A percentile compares a stretch with the other conserved stretches of the same genome.
Evolutionary conservation across 2,329 filamentous ascomycete genomes (phyloP).

Genomic region (Diaporthe amygdali): DNA sequence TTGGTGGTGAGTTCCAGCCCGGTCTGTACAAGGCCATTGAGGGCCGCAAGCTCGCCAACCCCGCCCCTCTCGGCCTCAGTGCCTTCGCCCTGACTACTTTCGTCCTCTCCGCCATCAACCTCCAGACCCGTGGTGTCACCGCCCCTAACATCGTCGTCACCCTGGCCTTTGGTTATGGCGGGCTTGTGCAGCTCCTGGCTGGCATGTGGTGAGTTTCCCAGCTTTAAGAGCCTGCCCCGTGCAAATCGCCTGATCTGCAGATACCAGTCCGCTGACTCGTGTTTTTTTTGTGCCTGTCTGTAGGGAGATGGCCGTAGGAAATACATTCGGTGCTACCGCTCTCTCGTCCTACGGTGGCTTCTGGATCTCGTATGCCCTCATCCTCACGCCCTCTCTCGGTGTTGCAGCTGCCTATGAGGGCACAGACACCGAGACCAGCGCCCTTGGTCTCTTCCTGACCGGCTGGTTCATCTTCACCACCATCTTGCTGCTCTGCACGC

Average conservation of each 20-base stretch:
- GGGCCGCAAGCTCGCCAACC: conserved; percentile 79
- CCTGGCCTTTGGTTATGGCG: conserved; percentile 76
- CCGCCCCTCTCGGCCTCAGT: conserved; percentile 75
- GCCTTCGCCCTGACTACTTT: conserved; percentile 87
- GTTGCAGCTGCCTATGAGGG: conserved; percentile 50
- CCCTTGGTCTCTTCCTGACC: conserved; percentile 76
- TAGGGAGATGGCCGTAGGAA: conserved; percentile 87
- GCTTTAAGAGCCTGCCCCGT: neutral
- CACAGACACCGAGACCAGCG: conserved; percentile 57
- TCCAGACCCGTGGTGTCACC: conserved; percentile 64
- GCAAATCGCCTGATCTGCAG: neutral
- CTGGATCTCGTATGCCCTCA: conserved; percentile 78
- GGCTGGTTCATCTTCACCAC: conserved; percentile 89
- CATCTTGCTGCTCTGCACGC: conserved; percentile 73
- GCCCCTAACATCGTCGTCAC: conserved; percentile 71
- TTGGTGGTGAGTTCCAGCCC: conserved; percentile 77
- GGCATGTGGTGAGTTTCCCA: conserved; percentile 81
- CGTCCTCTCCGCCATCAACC: conserved; percentile 76
- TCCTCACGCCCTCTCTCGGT: conserved; percentile 65
- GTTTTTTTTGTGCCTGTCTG: conserved; percentile 16
- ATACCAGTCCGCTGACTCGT: neutral
- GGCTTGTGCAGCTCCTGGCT: conserved; percentile 77
- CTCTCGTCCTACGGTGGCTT: conserved; percentile 84
- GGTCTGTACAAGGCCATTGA: conserved; percentile 67
- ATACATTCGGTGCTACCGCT: conserved; percentile 84